These are phyloP conservation scores for Lactuca saligna DNA, from an alignment of 129 eudicot genomes.

Conservation along the genomic window DNA sequence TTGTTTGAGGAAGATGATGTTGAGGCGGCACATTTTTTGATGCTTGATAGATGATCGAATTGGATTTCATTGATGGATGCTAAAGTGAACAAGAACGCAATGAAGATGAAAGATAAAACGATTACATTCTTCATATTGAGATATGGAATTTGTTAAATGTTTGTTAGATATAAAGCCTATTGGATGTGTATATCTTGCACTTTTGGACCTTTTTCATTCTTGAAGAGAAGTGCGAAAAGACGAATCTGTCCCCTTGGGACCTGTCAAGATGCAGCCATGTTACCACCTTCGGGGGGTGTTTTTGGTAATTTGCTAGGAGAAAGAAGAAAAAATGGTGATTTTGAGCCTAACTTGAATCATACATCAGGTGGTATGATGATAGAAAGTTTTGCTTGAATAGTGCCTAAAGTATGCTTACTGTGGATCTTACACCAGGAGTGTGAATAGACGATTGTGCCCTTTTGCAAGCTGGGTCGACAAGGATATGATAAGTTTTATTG, in stretches of 20 bases:
- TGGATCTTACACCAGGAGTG: conserved; percentile 14
- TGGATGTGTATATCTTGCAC: conserved; percentile 27
- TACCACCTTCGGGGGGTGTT: conserved; percentile 26
- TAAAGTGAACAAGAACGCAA: conserved; percentile 52
- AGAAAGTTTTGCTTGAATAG: conserved; percentile 28
- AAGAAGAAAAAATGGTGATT: conserved; percentile 20
- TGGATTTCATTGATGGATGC: conserved; percentile 65
- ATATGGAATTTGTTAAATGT: conserved; percentile 16
- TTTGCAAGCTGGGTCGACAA: conserved; percentile 2
- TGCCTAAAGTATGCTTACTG: conserved; percentile 30
- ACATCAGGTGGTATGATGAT: conserved; percentile 28
- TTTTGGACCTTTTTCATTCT: conserved; percentile 32
- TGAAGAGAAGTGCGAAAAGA: conserved; percentile 38
- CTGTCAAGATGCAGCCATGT: background rate
- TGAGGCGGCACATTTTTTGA: conserved; percentile 51
- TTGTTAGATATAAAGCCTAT: conserved; percentile 40
- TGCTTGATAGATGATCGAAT: conserved; percentile 42
- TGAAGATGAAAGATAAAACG: conserved; percentile 51
- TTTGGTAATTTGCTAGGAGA: conserved; percentile 22
- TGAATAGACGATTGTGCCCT: conserved; percentile 32
- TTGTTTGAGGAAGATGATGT: conserved; percentile 8
- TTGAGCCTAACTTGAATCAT: conserved; percentile 30
- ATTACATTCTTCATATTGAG: conserved; percentile 34
- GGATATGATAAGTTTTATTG: conserved; percentile 7
- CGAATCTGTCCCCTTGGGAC: conserved; percentile 17